phyloP scores from a whole-genome alignment of 306 rosid genomes.

The Trifolium repens region DNA sequence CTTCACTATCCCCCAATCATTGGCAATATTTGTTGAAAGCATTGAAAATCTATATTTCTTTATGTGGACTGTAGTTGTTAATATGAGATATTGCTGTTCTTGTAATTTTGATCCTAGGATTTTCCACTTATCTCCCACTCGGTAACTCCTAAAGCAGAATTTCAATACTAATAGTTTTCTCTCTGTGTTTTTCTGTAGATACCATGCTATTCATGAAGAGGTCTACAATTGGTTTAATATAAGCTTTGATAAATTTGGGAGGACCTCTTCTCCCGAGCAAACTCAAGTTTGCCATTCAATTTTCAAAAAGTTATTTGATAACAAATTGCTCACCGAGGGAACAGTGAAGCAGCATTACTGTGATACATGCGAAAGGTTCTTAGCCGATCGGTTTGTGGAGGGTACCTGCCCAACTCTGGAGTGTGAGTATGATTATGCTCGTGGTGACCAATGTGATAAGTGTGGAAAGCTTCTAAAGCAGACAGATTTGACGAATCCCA shows the following conservation, averaged over 20 bases:
- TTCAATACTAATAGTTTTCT: neutral
- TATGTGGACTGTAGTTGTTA: neutral
- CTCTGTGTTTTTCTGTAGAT: conserved; percentile 51
- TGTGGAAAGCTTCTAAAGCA: conserved; percentile 93
- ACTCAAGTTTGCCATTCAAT: conserved; percentile 91
- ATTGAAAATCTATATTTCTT: neutral
- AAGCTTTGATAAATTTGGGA: conserved; percentile 91
- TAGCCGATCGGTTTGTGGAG: conserved; percentile 94
- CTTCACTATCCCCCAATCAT: conserved; percentile 6
- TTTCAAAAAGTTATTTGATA: conserved; percentile 65
- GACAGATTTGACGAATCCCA: conserved; percentile 78
- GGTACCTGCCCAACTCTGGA: conserved; percentile 80
- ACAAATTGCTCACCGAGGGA: conserved; percentile 83
- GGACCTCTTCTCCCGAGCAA: conserved; percentile 83
- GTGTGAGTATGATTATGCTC: conserved; percentile 88
- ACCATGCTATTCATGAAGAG: conserved; percentile 78
- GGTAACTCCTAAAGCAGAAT: neutral
- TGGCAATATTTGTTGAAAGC: too few relatives aligned
- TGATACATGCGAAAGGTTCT: conserved; percentile 75
- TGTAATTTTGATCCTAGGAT: neutral
- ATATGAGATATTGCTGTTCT: neutral
- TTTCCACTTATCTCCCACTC: neutral
- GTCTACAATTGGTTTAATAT: conserved; percentile 89
- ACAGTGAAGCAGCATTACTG: conserved; percentile 92
- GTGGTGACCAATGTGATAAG: conserved; percentile 96